Conservation (phyloP, 352 stramenopile species). For the Pythium brachiatum region DNA sequence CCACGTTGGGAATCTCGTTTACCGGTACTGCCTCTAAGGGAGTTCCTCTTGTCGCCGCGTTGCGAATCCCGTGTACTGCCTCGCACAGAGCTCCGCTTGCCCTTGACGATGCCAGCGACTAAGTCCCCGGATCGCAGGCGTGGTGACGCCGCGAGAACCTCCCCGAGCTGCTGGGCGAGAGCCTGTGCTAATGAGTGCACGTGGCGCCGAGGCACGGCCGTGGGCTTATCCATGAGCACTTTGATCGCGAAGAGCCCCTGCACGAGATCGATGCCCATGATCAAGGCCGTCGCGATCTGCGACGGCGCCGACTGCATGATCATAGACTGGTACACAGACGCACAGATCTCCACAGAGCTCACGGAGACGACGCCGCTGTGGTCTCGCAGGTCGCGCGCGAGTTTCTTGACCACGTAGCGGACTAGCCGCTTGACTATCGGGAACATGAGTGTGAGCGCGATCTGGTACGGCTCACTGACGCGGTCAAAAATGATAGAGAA, state of each 20-base stretch:
- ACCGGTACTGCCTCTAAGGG: too few species aligned
- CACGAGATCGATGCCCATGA: slow-evolving; percentile 5
- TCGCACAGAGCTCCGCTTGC: too few species aligned
- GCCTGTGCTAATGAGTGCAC: background rate
- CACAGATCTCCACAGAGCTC: background rate
- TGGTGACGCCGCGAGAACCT: too few species aligned
- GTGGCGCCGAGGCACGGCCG: background rate
- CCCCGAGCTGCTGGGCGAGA: too few species aligned
- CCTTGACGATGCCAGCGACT: too few species aligned
- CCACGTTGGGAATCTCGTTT: too few species aligned
- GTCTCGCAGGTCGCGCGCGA: background rate
- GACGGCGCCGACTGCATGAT: slow-evolving; percentile 6
- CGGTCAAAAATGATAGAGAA: slow-evolving; percentile 5
- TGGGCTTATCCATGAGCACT: background rate
- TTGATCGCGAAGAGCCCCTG: slow-evolving; percentile 4
- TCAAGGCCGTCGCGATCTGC: background rate
- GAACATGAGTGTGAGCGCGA: slow-evolving; percentile 8
- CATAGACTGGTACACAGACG: slow-evolving; percentile 9
- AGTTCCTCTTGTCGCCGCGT: too few species aligned
- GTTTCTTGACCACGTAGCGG: background rate
- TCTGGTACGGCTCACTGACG: background rate
- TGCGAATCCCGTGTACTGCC: too few species aligned
- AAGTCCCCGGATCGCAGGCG: too few species aligned
- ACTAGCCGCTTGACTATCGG: slow-evolving; percentile 9
- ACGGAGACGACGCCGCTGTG: slow-evolving; percentile 13